Evolutionary conservation across 306 rosid species (phyloP).

Genomic region (Malus orientalis): DNA sequence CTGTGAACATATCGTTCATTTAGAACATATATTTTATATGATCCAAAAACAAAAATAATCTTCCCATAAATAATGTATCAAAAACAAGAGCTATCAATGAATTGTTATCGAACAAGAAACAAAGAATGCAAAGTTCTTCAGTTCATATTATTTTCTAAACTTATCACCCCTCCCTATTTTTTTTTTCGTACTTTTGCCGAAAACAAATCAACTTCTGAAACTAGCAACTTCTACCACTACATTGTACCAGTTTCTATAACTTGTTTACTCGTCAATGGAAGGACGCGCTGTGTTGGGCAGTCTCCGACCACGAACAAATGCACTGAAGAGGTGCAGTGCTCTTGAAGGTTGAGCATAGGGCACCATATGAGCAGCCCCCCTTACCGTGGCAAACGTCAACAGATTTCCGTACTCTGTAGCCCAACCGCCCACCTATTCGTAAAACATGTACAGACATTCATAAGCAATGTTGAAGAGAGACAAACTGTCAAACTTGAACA

Average conservation of each 20-base stretch:
- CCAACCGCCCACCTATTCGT: constrained; percentile 69
- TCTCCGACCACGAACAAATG: constrained; percentile 51
- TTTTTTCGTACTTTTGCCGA: background rate
- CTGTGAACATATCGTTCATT: too few species aligned
- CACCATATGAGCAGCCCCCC: constrained; percentile 92
- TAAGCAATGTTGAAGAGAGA: background rate
- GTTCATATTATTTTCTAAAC: background rate
- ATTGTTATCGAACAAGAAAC: background rate
- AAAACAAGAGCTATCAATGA: background rate
- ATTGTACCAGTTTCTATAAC: background rate
- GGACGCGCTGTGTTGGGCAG: constrained; percentile 57
- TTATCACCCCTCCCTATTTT: background rate
- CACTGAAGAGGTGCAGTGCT: constrained; percentile 59
- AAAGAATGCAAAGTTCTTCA: background rate
- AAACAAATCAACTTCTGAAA: constrained; percentile 6
- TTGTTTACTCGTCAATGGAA: constrained; percentile 31
- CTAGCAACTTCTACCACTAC: background rate
- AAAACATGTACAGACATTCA: background rate
- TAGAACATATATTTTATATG: background rate
- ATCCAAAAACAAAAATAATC: background rate
- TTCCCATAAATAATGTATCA: background rate
- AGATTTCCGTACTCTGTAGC: constrained; percentile 74
- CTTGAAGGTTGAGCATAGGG: constrained; percentile 88
- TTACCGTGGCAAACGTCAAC: constrained; percentile 70
- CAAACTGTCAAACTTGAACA: background rate